Base-by-base conservation (phyloP, 441 rosid genomes). In the Corymbia calophylla region DNA sequence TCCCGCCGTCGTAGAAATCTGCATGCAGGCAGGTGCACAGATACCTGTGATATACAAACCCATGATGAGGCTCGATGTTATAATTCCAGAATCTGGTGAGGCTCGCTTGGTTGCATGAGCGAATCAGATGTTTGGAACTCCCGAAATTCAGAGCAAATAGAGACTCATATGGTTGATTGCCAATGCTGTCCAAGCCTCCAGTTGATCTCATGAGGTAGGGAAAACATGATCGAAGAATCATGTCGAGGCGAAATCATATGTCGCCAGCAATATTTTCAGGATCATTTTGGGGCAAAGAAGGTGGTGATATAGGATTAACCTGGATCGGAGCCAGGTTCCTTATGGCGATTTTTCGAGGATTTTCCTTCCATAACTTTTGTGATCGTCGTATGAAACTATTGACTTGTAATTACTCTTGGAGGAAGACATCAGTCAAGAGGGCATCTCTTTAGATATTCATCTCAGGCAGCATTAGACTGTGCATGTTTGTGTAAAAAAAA, bases 51-150 rank as follows among this genome's bases (percentile, higher is more conserved):
- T 89, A 88, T 95, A 95, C 91, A 96, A 92, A 89, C 95, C 97
- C n/a, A 94, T 93, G 97, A 96, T 96, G 98, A 95, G 98, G 93
- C 97, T 95, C 29, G 98, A 96, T 91, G 93, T 96, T 88, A 91
- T 96, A 89, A 88, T 96, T 49, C 98, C 97, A 2, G 97, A 95
- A 51, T 92, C 88, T 39, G 97, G 93, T 7, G 98, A 96, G 92
- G 94, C 92, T 53, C 62, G 87, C 49, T 90, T 93, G 70, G 97
- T 95, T 90, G 96, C 96, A 29, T 95, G 89, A 91, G 58, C n/a
- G 27, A 18, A 10, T 64, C 53, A 7, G 5, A 12, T 84, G 39
- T 49, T 15, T 23, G 56, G 18, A 51, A 27, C 29, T 9, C 7
- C 35, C 23, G 13, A 48, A 84, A 48, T 13, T 49, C 55, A 27